Percentiles rank a stretch among this genome's conserved stretches.
These are phyloP conservation scores for Neopestalotiopsis sp. DNA, from an alignment of 2,329 filamentous ascomycete genomes.

Conservation along the genomic window DNA sequence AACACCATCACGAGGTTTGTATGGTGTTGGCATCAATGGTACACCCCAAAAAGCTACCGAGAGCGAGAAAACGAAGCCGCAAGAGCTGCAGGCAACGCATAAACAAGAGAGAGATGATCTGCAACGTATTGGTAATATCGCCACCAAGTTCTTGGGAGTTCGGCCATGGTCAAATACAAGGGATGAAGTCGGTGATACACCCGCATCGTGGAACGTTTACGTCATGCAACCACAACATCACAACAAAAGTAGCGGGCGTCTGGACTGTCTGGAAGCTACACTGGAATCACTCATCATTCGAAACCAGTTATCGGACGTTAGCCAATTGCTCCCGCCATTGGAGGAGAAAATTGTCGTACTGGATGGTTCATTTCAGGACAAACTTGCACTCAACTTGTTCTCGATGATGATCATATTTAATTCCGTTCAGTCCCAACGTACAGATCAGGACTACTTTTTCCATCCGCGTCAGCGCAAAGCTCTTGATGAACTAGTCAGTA, in stretches of 20 bases:
- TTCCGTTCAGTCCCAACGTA: conserved; percentile 83
- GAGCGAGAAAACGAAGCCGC: neutral
- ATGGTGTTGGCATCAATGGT: conserved; percentile 64
- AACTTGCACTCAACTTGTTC: conserved; percentile 82
- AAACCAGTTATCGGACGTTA: conserved; percentile 76
- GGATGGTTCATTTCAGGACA: conserved; percentile 85
- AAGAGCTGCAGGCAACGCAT: conserved; percentile 20
- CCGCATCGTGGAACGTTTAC: conserved; percentile 75
- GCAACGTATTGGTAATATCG: conserved; percentile 67
- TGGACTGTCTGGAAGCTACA: conserved; percentile 68
- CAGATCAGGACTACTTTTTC: conserved; percentile 87
- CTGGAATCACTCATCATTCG: conserved; percentile 84
- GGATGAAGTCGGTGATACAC: conserved; percentile 56
- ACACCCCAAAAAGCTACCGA: neutral
- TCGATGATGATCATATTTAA: conserved; percentile 85
- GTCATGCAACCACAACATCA: conserved; percentile 64
- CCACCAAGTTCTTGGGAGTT: conserved; percentile 74
- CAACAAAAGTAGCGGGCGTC: conserved; percentile 57
- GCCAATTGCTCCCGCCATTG: conserved; percentile 70
- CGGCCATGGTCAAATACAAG: conserved; percentile 76
- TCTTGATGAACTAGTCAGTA: conserved; percentile 72
- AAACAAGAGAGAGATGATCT: conserved; percentile 64
- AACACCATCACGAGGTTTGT: conserved; percentile 83
- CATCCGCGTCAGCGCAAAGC: conserved; percentile 73
- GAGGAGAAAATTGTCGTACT: conserved; percentile 74